Evolutionary conservation across 495 filamentous ascomycete genomes (phyloP), one percentile per base, ranked within the genome.

Genomic region (Tuber microsphaerosporum): DNA sequence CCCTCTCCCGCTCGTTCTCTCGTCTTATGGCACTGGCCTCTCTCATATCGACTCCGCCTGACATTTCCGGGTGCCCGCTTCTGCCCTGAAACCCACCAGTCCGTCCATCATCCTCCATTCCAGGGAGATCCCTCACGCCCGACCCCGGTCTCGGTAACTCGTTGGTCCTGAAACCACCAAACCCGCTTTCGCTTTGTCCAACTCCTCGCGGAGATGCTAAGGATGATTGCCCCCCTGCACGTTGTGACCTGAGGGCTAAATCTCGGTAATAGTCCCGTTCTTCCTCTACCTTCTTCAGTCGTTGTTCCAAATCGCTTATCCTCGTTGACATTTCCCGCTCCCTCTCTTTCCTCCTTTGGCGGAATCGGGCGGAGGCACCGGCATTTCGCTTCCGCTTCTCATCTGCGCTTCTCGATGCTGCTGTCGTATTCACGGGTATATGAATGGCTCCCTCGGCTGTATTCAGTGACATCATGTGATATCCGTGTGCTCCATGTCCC

Each of bases 371-470:
- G 61, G 94, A 97, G 12, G 95, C 95, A 69, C 92, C 93, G 71
- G 96, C 97, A 83, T 99, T 99, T 61, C 93, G 91, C 85, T 93
- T 92, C 71, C 93, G 87, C 84, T 97, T 98, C 85, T 97, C 93
- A 77, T 96, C 93, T 79, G 93, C 91, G 78, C 90, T 90, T 77
- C 91, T 93, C 75, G 92, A 97, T 34, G 90, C 94, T 76, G 91
- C 90, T 76, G 93, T 92, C 78, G 92, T 87, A 81, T 96, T 86
- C 75, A 93, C 89, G 73, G 90, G 89, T 74, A 94, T 91, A 84
- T 82, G 83, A 77, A 88, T 80, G 20, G 73, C 71, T 71, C 81
- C 81, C 72, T 82, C 80, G 61, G 79, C 76, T n/a, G 79, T 81
- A 46, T 80, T 80, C 51, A 81, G 42, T 51, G 79, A 80, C 79